Evolutionary conservation across 73 alveolate genomes (phyloP), one percentile per base, ranked within the genome.

Genomic region (Stentor coeruleus): DNA sequence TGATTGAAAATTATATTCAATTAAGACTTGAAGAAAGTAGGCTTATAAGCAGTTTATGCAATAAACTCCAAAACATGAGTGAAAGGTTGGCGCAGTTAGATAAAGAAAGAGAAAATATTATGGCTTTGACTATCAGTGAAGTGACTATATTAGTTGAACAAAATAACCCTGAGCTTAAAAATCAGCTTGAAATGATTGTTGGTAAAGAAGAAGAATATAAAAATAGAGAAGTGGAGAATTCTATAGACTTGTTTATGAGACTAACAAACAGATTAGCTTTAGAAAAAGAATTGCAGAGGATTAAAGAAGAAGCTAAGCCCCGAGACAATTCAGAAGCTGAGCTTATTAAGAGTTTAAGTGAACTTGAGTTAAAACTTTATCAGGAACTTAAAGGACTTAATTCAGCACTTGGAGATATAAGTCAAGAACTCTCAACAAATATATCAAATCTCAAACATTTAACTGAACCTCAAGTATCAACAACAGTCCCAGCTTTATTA

Each of bases 251-350:
- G 15, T 20, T 66, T 26, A 20, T 66, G 14, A 66, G 79, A 2
- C 41, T 66, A 15, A 26, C 37, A 20, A 31, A 31, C 11, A 20
- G 79, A 20, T 28, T 33, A 20, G 37, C n/a, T 15, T 66, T 66
- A 2, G 79, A 66, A 66, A 66, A 40, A 66, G 79, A 66, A 2
- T 40, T 66, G 2, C 79, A 66, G 37, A 66, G 37, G 37, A 20
- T 66, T 20, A 66, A 31, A 66, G 79, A 66, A 11, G 79, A 20
- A 33, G 36, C 79, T 31, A 66, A 66, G 39, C 79, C 79, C 33
- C 20, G 15, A 26, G 79, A 66, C 33, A 66, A 66, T 2, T 14
- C 26, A 2, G 39, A 66, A 26, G 79, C 36, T 26, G 79, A 66
- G 33, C n/a, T 31, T 1, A 66, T 66, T 33, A 31, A 33, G 33